Base-by-base conservation (phyloP, 768 basidiomycete genomes). In the Postia placenta region DNA sequence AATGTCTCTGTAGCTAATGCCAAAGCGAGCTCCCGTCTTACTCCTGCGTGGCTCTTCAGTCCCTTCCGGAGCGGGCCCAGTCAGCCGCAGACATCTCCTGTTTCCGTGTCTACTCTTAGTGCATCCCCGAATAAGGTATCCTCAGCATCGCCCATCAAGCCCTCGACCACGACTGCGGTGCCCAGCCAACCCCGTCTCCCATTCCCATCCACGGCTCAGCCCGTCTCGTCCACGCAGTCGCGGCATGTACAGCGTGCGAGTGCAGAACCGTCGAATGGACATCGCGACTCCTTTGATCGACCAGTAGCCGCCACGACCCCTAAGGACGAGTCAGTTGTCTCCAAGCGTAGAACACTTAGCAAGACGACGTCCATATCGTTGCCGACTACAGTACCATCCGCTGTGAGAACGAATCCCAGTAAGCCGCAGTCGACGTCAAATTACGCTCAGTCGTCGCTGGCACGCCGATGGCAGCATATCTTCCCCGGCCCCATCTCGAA, bases 401-500 rank as follows among this genome's bases (percentile, higher is more conserved):
- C 65, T 2, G 48, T 67, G 5, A 70, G 76, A 6, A 70, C 78
- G 27, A 90, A 91, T 52, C 90, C 90, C 0, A 85, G 82, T 0
- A 80, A 79, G 38, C 82, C 81, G 1, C 72, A 74, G 37, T 66
- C 74, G 4, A 64, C 74, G 0, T 72, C 85, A 11, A 75, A 85
- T 0, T 78, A 83, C 49, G 69, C 76, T 0, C 83, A 87, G 53
- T 74, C 80, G 1, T 82, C 81, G 11, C 79, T 92, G n/a, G 90
- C 92, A 2, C 74, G 87, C 37, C 72, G 93, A 17, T 97, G 94
- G 93, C 83, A 94, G 55, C 91, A 95, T 61, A 78, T 86, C 51
- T 85, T 87, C 60, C 83, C 92, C 0, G 74, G 75, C 15, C 79
- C 83, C 5, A 64, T 78, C 22, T 85, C 80, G 61, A 87, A 91